Evolutionary conservation across 2,329 filamentous ascomycete genomes (phyloP), one percentile per base, ranked within the genome.

Genomic region (Cercospora beticola): DNA sequence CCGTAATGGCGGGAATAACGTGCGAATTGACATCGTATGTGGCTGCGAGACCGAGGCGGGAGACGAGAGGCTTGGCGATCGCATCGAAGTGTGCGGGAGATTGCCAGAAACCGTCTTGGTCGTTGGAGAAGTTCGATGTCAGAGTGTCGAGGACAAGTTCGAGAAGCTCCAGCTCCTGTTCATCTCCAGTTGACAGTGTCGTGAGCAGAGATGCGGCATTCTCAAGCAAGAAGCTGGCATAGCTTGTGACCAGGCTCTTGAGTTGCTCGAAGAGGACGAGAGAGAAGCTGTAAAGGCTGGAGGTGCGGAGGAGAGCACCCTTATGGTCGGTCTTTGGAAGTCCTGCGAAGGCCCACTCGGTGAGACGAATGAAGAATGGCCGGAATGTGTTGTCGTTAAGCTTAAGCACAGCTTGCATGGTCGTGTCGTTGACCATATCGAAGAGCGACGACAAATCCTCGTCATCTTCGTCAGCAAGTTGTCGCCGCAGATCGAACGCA

Each of bases 81-180:
- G 87, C 87, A 67, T 85, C 85, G 77, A 97, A 97, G 81, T 97
- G 94, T 0, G 91, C 87, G 0, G 95, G 94, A 0, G 92, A 89
- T 84, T 97, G 93, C 94, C 94, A 98, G 83, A 97, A 98, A 79
- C 93, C 86, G 78, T 97, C 93, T 81, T 97, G 92, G 77, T 98
- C 95, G 78, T 97, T 89, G 79, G 91, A 86, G 77, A 98, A 97
- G 74, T 89, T 90, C 73, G 88, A 90, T 30, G 86, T 83, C 57
- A 98, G 84, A 21, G 93, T 91, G 64, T 84, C 83, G 62, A 98
- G 86, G 2, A 92, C 87, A 18, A 87, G 86, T 49, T 84, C 82
- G 86, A 92, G 92, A 4, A 97, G 85, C 56, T 84, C 81, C 73
- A 88, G 85, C 21, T 86, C 84, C 18, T 81, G 76, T 16, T 83